phyloP scores from a whole-genome alignment of 768 basidiomycete genomes.

The Lactarius indigo region DNA sequence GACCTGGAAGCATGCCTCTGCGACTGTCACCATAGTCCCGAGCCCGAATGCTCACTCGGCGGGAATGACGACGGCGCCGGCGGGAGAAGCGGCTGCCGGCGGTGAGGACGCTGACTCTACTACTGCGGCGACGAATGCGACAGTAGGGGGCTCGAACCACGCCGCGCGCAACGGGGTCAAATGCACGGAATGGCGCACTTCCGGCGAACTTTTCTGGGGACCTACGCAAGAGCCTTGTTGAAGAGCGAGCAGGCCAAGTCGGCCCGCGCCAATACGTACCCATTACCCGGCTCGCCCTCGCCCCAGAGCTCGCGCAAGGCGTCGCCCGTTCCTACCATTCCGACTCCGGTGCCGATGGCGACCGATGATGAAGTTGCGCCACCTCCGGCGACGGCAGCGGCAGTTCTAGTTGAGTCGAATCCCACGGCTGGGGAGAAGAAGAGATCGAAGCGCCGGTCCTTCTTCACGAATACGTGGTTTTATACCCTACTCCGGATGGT shows the following conservation, averaged over 20 bases:
- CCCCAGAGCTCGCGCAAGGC: constrained; percentile 48
- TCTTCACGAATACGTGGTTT: constrained; percentile 88
- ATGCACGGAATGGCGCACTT: constrained; percentile 12
- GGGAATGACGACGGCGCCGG: background rate
- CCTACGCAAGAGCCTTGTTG: constrained; percentile 73
- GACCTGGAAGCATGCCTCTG: background rate
- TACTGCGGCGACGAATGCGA: background rate
- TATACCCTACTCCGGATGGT: constrained; percentile 82
- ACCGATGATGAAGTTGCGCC: constrained; percentile 32
- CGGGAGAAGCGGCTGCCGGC: background rate
- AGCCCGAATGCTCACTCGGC: constrained; percentile 10
- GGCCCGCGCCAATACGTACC: constrained; percentile 55
- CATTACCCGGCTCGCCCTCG: constrained; percentile 43
- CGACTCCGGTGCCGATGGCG: constrained; percentile 33
- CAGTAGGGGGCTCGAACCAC: background rate
- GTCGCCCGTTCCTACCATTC: constrained; percentile 41
- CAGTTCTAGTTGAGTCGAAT: background rate
- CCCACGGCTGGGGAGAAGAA: constrained; percentile 27
- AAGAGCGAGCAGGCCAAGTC: constrained; percentile 83
- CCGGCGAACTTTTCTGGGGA: constrained; percentile 43
- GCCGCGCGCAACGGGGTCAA: background rate
- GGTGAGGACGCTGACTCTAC: constrained; percentile 4
- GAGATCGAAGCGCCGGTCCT: constrained; percentile 48
- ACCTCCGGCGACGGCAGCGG: background rate
- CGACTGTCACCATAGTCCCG: background rate